Percentiles rank a stretch among this genome's conserved stretches.
Conservation (phyloP, 352 stramenopile species). For the Phytophthora cactorum region DNA sequence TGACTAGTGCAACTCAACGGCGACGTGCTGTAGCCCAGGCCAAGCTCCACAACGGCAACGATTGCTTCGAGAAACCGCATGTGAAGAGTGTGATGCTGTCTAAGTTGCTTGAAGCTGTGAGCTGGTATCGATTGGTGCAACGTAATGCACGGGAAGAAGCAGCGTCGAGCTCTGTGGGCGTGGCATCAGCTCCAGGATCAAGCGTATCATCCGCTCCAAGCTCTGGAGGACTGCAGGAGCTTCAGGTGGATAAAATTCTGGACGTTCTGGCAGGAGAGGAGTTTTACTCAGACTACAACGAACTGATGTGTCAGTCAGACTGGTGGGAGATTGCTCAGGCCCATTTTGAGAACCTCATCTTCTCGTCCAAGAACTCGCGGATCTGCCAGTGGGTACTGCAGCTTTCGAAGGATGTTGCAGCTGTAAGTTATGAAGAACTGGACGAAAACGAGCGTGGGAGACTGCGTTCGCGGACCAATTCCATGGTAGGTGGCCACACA, state of each 20-base stretch:
- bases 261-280: constrained; percentile 79
- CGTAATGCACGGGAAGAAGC: constrained; percentile 75
- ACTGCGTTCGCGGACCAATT: constrained; percentile 21
- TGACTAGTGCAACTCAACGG: constrained; percentile 50
- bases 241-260: constrained; percentile 79
- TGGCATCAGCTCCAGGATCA: constrained; percentile 26
- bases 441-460: constrained; percentile 44
- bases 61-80: constrained; percentile 68
- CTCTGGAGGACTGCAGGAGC: constrained; percentile 55
- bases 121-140: constrained; percentile 87
- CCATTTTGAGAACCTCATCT: constrained; percentile 89
- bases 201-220: constrained; percentile 34
- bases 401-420: constrained; percentile 68
- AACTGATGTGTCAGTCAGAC: constrained; percentile 76
- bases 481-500: constrained; percentile 10
- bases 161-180: constrained; percentile 52
- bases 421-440: constrained; percentile 62
- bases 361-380: constrained; percentile 66
- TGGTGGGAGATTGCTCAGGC: constrained; percentile 88
- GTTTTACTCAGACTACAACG: constrained; percentile 85
- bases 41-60: constrained; percentile 64
- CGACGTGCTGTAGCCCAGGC: constrained; percentile 54
- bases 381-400: constrained; percentile 77
- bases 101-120: constrained; percentile 82
- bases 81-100: constrained; percentile 70